Evolutionary conservation across 352 stramenopile genomes (phyloP), one percentile per base, ranked within the genome.

Genomic region (Globisporangium solare): DNA sequence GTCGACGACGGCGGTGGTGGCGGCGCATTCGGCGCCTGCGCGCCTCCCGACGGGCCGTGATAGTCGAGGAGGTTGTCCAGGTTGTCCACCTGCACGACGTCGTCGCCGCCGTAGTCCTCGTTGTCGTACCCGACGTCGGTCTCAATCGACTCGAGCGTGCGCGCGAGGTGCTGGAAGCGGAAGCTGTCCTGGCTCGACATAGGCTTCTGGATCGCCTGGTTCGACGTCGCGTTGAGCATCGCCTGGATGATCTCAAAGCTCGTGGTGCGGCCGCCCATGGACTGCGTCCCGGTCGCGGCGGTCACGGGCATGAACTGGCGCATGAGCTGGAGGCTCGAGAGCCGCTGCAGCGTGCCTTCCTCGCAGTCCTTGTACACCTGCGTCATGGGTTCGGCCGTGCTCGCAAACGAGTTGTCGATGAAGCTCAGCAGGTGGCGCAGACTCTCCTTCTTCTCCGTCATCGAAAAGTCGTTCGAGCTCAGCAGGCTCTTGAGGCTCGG

Each of bases 201-300:
- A 46, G 83, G 83, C 56, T 90, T 91, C 51, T 94, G 83, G 55
- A 94, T 91, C 17, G 76, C 81, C 50, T 88, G 74, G 61, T 94
- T 94, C 37, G 79, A 89, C 20, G 76, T 92, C 15, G 83, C 81
- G 51, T 91, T 94, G 27, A 94, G 74, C 74, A 94, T 94, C 24
- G 81, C 82, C 64, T 94, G 83, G 49, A 94, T 91, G 54, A 94
- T 89, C 61, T 94, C 83, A 39, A 94, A 94, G 58, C 83, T 94
- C 37, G 83, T 94, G 0, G 83, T 94, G 35, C 83, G 79, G 1
- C 27, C 27, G 27, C 80, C 81, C 82, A 92, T 85, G 3, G 62
- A 58, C 43, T 66, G 63, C 18, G 40, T 48, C 15, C 53, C 64
- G 20, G 51, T 51, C 51, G 64, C 71, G 1, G 72, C 67, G 7